Percentiles rank a stretch among this genome's conserved stretches.
These are phyloP conservation scores for Chiua virens DNA, from an alignment of 768 basidiomycete genomes.

Conservation along the genomic window DNA sequence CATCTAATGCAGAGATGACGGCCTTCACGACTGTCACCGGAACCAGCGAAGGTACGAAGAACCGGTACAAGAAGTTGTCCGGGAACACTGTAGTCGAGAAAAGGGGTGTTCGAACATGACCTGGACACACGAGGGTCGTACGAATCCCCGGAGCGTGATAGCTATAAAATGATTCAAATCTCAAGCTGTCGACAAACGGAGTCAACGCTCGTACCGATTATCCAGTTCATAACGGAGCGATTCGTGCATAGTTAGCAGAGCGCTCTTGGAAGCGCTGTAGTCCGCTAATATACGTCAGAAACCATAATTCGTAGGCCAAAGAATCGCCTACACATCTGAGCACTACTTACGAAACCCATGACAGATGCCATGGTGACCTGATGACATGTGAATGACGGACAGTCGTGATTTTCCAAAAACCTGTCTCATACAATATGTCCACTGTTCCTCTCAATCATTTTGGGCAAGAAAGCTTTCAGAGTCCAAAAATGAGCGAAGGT, in stretches of 20 bases:
- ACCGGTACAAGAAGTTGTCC: constrained; percentile 51
- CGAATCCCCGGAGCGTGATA: constrained; percentile 75
- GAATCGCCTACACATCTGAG: constrained; percentile 66
- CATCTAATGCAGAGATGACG: constrained; percentile 80
- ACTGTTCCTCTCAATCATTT: constrained; percentile 69
- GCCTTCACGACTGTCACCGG: constrained; percentile 77
- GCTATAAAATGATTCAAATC: constrained; percentile 32
- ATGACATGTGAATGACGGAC: constrained; percentile 13
- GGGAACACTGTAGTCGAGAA: constrained; percentile 65
- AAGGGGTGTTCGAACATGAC: constrained; percentile 75
- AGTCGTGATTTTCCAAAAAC: not conserved
- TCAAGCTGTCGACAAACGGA: not conserved
- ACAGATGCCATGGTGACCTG: constrained; percentile 81
- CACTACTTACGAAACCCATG: constrained; percentile 67
- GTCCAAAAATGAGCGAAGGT: constrained; percentile 89
- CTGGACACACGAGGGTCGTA: constrained; percentile 85
- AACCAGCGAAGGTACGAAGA: constrained; percentile 73
- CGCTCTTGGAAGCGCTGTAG: constrained; percentile 92
- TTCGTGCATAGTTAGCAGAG: constrained; percentile 77
- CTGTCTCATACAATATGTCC: constrained; percentile 79
- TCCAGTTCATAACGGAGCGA: constrained; percentile 88
- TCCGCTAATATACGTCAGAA: constrained; percentile 54
- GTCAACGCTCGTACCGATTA: constrained; percentile 48
- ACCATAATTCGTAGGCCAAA: not conserved
- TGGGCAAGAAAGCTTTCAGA: constrained; percentile 89